Evolutionary conservation across 257 asterid species (phyloP).

Genomic region (Voacanga thouarsii): DNA sequence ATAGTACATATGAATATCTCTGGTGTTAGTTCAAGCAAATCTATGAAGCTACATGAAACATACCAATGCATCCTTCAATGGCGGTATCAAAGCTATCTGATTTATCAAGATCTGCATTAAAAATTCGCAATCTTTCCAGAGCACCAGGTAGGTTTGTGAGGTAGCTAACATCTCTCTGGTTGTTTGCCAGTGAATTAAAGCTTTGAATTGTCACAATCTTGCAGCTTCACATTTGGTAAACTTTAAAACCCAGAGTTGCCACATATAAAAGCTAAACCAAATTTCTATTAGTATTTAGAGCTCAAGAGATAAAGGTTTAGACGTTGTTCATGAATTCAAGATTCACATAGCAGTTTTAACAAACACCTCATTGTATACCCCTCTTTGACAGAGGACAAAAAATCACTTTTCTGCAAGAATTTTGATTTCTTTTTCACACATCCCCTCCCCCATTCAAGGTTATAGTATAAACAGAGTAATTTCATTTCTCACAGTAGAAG

Average conservation of each 20-base stretch:
- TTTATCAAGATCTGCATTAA: constrained; percentile 1
- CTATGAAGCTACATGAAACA: constrained; percentile 21
- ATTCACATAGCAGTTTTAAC: not conserved
- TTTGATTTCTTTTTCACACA: not conserved
- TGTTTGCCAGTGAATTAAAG: not conserved
- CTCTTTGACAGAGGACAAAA: not conserved
- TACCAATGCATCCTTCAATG: constrained; percentile 28
- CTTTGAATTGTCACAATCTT: not conserved
- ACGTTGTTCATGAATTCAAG: not conserved
- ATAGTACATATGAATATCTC: too few relatives aligned
- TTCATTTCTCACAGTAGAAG: not conserved
- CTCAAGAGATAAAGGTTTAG: not conserved
- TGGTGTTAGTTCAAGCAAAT: too few relatives aligned
- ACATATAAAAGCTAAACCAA: not conserved
- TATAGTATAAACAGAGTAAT: not conserved
- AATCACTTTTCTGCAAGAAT: not conserved
- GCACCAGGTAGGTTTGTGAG: too few relatives aligned
- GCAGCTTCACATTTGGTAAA: too few relatives aligned
- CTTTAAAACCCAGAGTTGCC: not conserved
- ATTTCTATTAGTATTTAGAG: too few relatives aligned
- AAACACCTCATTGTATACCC: not conserved
- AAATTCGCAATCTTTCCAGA: too few relatives aligned
- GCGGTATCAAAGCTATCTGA: constrained; percentile 47
- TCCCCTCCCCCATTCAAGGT: too few relatives aligned
- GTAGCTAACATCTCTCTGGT: too few relatives aligned